Base-by-base conservation (phyloP, 106 monocot genomes). In the Allium fistulosum region DNA sequence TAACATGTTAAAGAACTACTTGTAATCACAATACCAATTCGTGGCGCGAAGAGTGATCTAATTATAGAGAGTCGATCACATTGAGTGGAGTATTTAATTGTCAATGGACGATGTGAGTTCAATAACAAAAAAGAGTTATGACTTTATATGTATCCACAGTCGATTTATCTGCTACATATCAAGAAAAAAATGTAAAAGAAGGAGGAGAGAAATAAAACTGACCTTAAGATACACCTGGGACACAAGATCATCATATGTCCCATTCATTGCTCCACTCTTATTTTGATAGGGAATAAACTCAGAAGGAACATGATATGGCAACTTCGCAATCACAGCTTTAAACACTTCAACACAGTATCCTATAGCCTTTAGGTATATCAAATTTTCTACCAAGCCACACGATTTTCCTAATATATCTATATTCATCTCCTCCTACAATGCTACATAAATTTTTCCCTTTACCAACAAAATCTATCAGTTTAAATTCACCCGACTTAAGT, bases 211-310 rank as follows among this genome's bases (percentile, higher is more conserved):
- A 10, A 66, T 66, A 18, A 18, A 49, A 64, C 82, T 26, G 45
- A 92, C 94, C 84, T 94, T 69, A 16, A 76, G 75, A 69, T 80
- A 90, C 17, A 93, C 88, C 74, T 93, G 67, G 70, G 83, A 85
- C 18, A 93, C 63, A 69, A 93, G 92, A 9, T 88, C 79, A 62
- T 88, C 77, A 53, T 93, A 93, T 49, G 69, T 87, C 22, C 88
- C 86, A n/a, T 83, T 86, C 37, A 58, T 88, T 4, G 61, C 4
- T 17, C 84, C 83, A 0, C 56, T 17, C 0, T 17, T 48, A 49
- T 80, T 65, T 16, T 55, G 71, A 59, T 61, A 94, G 11, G 60
- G 14, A 0, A 27, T 3, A 49, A 76, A 94, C 0, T 72, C 52
- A 62, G 70, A 82, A 9, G 70, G 48, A 7, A 84, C 80, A 4